phyloP scores from a whole-genome alignment of 768 basidiomycete species.

The Strobilomyces dryophilus region DNA sequence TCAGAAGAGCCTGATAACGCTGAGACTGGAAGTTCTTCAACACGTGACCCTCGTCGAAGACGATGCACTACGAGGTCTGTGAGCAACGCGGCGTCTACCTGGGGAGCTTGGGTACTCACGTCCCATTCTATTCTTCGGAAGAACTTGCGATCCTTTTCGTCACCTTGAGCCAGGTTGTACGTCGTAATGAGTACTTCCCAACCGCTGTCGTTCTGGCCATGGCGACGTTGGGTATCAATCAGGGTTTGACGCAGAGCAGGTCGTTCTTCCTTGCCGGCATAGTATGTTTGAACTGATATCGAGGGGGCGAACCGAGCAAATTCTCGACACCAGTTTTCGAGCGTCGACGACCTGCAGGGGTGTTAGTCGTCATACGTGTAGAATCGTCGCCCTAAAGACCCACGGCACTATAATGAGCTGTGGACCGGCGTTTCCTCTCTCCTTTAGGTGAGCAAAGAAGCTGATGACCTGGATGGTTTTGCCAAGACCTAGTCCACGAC shows the following conservation, averaged over 20 bases:
- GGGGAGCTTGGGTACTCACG: constrained; percentile 46
- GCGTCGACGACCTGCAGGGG: constrained; percentile 73
- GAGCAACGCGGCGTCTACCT: background rate
- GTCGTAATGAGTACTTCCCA: constrained; percentile 97
- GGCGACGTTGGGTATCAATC: constrained; percentile 50
- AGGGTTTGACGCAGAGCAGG: constrained; percentile 68
- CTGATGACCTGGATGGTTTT: constrained; percentile 99
- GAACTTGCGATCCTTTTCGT: constrained; percentile 85
- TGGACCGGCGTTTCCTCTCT: constrained; percentile 72
- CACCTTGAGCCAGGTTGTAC: constrained; percentile 90
- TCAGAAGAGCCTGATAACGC: constrained; percentile 84
- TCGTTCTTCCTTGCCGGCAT: constrained; percentile 88
- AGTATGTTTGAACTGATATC: constrained; percentile 87
- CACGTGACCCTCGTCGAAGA: constrained; percentile 97
- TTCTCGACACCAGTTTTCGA: constrained; percentile 99
- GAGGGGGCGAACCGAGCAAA: constrained; percentile 87
- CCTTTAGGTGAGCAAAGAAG: constrained; percentile 87
- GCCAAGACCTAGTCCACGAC: constrained; percentile 66
- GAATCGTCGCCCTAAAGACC: constrained; percentile 30
- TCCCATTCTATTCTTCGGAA: constrained; percentile 90
- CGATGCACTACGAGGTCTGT: constrained; percentile 59
- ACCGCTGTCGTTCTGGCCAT: constrained; percentile 48
- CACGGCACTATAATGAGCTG: constrained; percentile 96
- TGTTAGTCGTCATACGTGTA: constrained; percentile 5
- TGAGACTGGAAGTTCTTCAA: constrained; percentile 98